Conservation (phyloP, 306 rosid genomes). For the Vicia sativa region DNA sequence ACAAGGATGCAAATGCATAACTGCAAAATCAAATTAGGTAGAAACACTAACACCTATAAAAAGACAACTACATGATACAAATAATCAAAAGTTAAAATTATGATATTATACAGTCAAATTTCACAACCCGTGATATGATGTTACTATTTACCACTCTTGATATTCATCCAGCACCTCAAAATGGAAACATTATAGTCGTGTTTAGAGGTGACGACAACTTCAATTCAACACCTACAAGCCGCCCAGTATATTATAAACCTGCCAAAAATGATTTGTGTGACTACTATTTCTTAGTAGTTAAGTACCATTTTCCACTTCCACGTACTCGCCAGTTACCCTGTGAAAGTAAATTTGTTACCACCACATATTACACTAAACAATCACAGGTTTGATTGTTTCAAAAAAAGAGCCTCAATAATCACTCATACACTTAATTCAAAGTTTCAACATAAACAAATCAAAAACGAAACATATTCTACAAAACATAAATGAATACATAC, state of each 20-base stretch:
- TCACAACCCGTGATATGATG: slow-evolving; percentile 12
- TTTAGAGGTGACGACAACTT: slow-evolving; percentile 16
- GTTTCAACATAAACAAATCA: neutral
- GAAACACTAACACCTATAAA: slow-evolving; percentile 19
- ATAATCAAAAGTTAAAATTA: slow-evolving; percentile 1
- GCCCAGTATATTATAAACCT: slow-evolving; percentile 14
- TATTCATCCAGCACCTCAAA: slow-evolving; percentile 16
- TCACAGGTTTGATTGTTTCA: neutral
- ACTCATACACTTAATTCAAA: neutral
- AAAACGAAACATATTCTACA: slow-evolving; percentile 11
- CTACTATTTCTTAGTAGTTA: slow-evolving; percentile 12
- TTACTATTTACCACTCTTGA: slow-evolving; percentile 29
- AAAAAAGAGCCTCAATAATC: neutral
- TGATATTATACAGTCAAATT: slow-evolving; percentile 27
- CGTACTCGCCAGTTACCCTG: slow-evolving; percentile 84
- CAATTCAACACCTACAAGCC: slow-evolving; percentile 13
- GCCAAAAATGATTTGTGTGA: slow-evolving; percentile 7
- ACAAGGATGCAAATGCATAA: slow-evolving; percentile 36
- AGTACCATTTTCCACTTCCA: neutral
- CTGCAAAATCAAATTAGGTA: neutral
- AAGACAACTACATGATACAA: slow-evolving; percentile 10
- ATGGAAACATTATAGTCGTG: slow-evolving; percentile 26
- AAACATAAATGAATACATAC: slow-evolving; percentile 20
- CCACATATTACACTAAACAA: neutral
- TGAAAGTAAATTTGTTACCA: slow-evolving; percentile 27